Evolutionary conservation across 345 rosid genomes (phyloP).

Genomic region (Noccaea caerulescens): DNA sequence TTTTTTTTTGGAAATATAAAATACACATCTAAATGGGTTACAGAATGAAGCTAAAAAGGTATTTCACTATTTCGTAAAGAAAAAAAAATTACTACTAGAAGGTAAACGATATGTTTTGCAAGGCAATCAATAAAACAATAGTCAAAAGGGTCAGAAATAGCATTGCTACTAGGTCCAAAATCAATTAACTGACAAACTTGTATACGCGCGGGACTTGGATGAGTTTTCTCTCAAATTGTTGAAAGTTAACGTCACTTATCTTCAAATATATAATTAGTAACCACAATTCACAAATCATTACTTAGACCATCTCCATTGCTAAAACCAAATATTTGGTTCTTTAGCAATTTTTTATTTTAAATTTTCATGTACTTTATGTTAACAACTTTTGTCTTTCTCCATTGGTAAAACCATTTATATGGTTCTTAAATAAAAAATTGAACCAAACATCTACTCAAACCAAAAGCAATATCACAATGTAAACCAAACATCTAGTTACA

Average conservation of each 20-base stretch:
- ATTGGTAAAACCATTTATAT: no score
- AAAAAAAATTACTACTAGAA: background rate
- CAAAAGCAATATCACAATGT: no score
- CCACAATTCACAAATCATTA: slow-evolving; percentile 8
- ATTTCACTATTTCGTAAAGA: background rate
- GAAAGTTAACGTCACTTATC: background rate
- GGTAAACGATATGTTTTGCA: background rate
- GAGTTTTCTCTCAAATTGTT: slow-evolving; percentile 7
- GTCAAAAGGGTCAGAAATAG: background rate
- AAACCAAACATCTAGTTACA: no score
- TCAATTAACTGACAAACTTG: background rate
- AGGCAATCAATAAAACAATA: background rate
- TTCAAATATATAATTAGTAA: background rate
- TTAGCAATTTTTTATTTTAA: no score
- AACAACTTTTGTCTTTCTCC: no score
- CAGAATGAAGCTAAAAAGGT: no score
- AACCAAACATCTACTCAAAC: no score
- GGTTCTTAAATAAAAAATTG: no score
- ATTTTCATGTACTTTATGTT: no score
- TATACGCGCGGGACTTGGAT: background rate
- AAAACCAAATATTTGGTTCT: no score
- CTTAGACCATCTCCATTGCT: no score
- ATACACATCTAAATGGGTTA: background rate
- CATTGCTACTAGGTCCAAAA: background rate
- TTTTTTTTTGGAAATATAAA: background rate